Evolutionary conservation across 345 rosid genomes (phyloP).

Genomic region (Lepidium didymum): DNA sequence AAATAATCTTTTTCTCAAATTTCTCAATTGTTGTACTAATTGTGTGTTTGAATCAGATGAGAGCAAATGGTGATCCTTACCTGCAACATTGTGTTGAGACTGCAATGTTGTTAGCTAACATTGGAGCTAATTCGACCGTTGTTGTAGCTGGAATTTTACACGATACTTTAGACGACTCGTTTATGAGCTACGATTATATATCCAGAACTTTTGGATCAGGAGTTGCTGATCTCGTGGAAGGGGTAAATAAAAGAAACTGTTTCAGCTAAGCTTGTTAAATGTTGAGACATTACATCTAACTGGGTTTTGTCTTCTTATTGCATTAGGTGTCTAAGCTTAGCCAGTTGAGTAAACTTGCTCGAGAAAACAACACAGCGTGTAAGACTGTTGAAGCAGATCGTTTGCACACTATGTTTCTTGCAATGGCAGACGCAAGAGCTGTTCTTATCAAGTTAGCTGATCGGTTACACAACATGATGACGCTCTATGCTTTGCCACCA

Average conservation of each 20-base stretch:
- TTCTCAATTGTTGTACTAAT: neutral
- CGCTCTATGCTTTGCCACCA: constrained; percentile 68
- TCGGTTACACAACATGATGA: constrained; percentile 92
- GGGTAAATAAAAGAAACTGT: constrained; percentile 50
- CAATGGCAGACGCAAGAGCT: constrained; percentile 95
- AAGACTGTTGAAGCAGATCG: constrained; percentile 92
- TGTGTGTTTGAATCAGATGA: constrained; percentile 47
- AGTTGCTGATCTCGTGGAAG: constrained; percentile 88
- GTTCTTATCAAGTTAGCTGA: constrained; percentile 93
- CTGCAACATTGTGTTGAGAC: constrained; percentile 97
- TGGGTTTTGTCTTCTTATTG: neutral
- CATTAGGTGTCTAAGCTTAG: constrained; percentile 90
- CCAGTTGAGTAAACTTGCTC: constrained; percentile 90
- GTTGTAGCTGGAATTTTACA: constrained; percentile 95
- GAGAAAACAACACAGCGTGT: constrained; percentile 81
- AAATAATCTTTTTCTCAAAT: neutral
- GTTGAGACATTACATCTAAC: neutral
- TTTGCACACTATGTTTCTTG: constrained; percentile 90
- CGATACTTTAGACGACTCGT: constrained; percentile 87
- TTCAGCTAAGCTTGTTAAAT: neutral
- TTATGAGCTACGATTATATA: constrained; percentile 60
- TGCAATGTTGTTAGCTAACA: constrained; percentile 71
- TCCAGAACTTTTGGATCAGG: constrained; percentile 73
- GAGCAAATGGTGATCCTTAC: constrained; percentile 94
- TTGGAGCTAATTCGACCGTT: constrained; percentile 77